A percentile compares a stretch with the other conserved stretches of the same genome.
Evolutionary conservation across 176 grass and related monocot genomes (phyloP).

Genomic region (Rhipidocladum racemiflorum): DNA sequence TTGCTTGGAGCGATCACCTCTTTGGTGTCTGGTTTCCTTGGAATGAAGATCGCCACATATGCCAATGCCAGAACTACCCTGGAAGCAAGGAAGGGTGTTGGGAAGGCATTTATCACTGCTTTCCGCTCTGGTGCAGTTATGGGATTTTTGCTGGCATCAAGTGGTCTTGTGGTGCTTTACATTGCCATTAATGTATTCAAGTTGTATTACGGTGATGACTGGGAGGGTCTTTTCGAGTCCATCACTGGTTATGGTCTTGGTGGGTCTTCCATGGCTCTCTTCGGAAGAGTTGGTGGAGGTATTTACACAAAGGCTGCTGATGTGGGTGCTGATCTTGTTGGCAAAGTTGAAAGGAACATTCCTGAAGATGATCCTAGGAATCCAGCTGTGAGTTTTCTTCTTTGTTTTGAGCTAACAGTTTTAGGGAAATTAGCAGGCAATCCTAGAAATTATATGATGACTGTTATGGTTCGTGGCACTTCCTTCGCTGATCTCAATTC

Average conservation of each 20-base stretch:
- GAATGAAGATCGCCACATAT: conserved; percentile 89
- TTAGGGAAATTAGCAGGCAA: background rate
- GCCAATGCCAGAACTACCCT: conserved; percentile 85
- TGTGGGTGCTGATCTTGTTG: conserved; percentile 92
- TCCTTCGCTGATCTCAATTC: background rate
- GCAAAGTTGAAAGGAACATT: conserved; percentile 88
- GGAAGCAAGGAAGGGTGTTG: conserved; percentile 87
- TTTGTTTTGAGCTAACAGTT: background rate
- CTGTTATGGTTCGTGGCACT: background rate
- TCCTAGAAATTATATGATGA: background rate
- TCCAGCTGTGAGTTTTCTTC: conserved; percentile 70
- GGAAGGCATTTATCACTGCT: conserved; percentile 75
- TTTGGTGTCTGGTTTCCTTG: conserved; percentile 83
- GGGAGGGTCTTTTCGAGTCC: conserved; percentile 84
- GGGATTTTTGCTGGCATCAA: conserved; percentile 82
- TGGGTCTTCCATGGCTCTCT: conserved; percentile 89
- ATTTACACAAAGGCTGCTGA: conserved; percentile 97
- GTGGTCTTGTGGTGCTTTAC: conserved; percentile 82
- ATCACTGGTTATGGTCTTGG: conserved; percentile 96
- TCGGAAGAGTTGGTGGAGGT: conserved; percentile 84
- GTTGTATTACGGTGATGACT: conserved; percentile 85
- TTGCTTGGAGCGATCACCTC: conserved; percentile 88
- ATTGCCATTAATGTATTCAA: conserved; percentile 76
- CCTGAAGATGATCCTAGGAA: conserved; percentile 94
- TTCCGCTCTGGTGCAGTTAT: conserved; percentile 91